Evolutionary conservation across 306 rosid species (phyloP), one percentile per base, ranked within the genome.

Genomic region (Ziziphus jujuba): DNA sequence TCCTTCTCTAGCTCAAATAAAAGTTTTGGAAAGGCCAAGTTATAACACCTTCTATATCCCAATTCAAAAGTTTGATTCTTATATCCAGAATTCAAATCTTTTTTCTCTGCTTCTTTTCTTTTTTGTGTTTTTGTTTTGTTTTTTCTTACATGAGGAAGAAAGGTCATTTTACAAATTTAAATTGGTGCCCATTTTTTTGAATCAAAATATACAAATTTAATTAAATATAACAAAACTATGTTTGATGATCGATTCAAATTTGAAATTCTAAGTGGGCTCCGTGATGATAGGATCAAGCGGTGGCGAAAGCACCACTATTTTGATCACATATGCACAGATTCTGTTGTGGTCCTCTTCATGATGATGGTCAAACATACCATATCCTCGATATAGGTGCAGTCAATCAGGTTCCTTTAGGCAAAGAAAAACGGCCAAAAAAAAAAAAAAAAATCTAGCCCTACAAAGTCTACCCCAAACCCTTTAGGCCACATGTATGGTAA

Each of bases 381-480:
- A 44, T 63, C 89, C 91, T 91, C 92, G 97, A 58, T 72, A 56
- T 72, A 49, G 62, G 79, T 85, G 97, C 87, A 81, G 87, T 82
- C 91, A 84, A 68, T 51, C 64, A 71, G 76, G 62, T 80, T 70
- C 80, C 69, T 71, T 51, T 20, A 22, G 69, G 63, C 79, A 40
- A 59, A 68, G 34, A 34, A 44, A 28, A n/a, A n/a, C n/a, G n/a
- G n/a, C n/a, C n/a, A n/a, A 28, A 28, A 28, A 1, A 28, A 28
- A 28, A 28, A 1, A 28, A 28, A 28, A 28, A 19, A 57, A 34
- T 45, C 59, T 34, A 59, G 43, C 31, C 47, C 58, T 43, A 80
- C 58, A 61, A 47, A 66, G 56, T 66, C 54, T 57, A 58, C 65
- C 67, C 75, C 14, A 76, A 45, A 75, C 66, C 43, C 22, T 51